Evolutionary conservation across 1,284 basidiomycete species (phyloP).

Genomic region (Irpex lacteus): DNA sequence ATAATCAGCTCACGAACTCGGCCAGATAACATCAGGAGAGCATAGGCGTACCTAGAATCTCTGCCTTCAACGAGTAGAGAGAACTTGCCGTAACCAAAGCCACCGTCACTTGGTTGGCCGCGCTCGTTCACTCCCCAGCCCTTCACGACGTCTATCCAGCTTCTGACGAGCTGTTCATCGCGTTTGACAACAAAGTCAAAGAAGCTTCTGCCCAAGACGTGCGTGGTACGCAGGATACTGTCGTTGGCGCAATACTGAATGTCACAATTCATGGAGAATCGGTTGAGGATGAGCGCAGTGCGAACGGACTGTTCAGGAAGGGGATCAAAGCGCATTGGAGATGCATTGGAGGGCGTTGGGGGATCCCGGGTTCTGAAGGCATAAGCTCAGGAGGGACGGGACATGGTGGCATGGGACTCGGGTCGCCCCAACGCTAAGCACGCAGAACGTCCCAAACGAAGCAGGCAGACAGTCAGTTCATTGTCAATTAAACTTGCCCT

Average conservation of each 20-base stretch:
- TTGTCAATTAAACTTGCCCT: neutral
- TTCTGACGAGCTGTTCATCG: conserved; percentile 61
- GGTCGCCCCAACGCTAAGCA: conserved; percentile 66
- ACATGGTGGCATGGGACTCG: conserved; percentile 52
- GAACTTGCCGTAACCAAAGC: conserved; percentile 76
- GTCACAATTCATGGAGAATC: conserved; percentile 61
- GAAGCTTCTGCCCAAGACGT: conserved; percentile 63
- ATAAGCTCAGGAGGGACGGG: conserved; percentile 18
- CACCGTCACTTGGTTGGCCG: conserved; percentile 75
- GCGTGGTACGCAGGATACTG: conserved; percentile 52
- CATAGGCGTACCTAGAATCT: conserved; percentile 49
- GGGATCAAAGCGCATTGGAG: conserved; percentile 47
- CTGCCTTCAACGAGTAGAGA: conserved; percentile 50
- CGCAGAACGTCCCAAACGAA: neutral
- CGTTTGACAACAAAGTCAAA: conserved; percentile 66
- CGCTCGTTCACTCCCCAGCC: conserved; percentile 77
- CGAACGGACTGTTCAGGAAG: conserved; percentile 63
- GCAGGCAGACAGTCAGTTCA: neutral
- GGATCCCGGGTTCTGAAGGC: conserved; percentile 5
- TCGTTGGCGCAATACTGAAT: conserved; percentile 73
- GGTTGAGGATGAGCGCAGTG: conserved; percentile 71
- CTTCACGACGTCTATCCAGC: conserved; percentile 73
- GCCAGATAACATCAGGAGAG: conserved; percentile 3
- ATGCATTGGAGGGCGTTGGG: conserved; percentile 13
- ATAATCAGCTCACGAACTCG: no score